A percentile compares a stretch with the other conserved stretches of the same genome.
These are phyloP conservation scores for Lipomyces yamanashiensis DNA, from an alignment of 805 yeast species.

Conservation along the genomic window DNA sequence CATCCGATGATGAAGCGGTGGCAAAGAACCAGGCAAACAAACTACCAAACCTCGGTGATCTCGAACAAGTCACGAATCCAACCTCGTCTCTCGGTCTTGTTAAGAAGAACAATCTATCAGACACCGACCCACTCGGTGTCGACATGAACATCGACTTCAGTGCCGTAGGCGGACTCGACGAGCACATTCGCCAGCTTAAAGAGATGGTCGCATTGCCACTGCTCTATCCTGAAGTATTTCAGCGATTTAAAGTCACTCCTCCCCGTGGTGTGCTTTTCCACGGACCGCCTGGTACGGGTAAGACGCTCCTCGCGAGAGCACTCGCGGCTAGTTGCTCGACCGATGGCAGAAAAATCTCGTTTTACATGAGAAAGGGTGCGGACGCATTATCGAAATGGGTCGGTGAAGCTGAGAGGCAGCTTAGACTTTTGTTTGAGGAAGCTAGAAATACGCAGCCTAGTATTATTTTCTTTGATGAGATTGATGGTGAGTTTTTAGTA, in stretches of 20 bases:
- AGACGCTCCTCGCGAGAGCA: slow-evolving; percentile 96
- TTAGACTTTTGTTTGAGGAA: slow-evolving; percentile 88
- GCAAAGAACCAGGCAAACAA: slow-evolving; percentile 42
- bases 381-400: slow-evolving; percentile 98
- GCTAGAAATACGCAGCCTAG: slow-evolving; percentile 96
- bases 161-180: slow-evolving; percentile 89
- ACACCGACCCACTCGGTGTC: slow-evolving; percentile 90
- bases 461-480: slow-evolving; percentile 95
- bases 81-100: slow-evolving; percentile 40
- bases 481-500: slow-evolving; percentile 67
- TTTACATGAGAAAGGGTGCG: slow-evolving; percentile 98
- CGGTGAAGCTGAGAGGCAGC: slow-evolving; percentile 97
- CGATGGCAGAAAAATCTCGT: slow-evolving; percentile 82
- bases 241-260: slow-evolving; percentile 87
- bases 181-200: slow-evolving; percentile 86
- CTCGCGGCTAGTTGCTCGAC: slow-evolving; percentile 93
- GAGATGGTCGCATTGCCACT: slow-evolving; percentile 96
- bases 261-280: slow-evolving; percentile 97
- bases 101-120: slow-evolving; percentile 71
- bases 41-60: slow-evolving; percentile 26
- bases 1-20: slow-evolving; percentile 52
- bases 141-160: slow-evolving; percentile 84
- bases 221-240: slow-evolving; percentile 90
- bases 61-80: slow-evolving; percentile 39
- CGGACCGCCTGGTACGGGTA: slow-evolving; percentile 99